Base-by-base conservation (phyloP, 352 stramenopile species). In the Salisapilia sapeloensis region DNA sequence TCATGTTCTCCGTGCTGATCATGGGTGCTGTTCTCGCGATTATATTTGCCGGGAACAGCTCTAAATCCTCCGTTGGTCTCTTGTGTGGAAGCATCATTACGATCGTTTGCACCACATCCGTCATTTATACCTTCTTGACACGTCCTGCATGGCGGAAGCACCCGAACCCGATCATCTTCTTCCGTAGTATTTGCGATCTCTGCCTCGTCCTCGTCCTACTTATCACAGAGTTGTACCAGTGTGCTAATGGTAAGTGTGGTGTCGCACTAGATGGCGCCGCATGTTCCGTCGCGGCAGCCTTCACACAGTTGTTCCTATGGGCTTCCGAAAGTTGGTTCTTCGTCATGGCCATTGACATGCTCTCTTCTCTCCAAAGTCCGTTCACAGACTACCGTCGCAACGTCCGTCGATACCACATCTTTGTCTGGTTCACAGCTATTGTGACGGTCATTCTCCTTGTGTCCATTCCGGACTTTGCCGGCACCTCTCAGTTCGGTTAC, bases 351-450 rank as follows among this genome's bases (percentile, higher is more conserved):
- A 83, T 86, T 38, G 75, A 90, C 42, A 83, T 90, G 69, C 47
- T 82, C 23, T 79, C 60, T 24, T 85, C 69, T 23, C 49, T 90
- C 20, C 66, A 83, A 48, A 90, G 72, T 60, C 75, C 75, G 4
- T 90, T 90, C 42, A 90, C 75, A 6, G 71, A 90, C 53, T 90
- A 84, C 56, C 86, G 84, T 53, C 58, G 39, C 35, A 90, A 90
- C 28, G 60, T 90, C 32, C 69, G 71, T 5, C 65, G 65, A 12
- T 90, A 90, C 33, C 75, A 90, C 44, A 49, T 58, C 5, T 87
- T 86, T 44, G 75, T 90, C 12, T 90, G 75, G 75, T 35, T 54
- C 11, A 11, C 43, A 69, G 74, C 64, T 24, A 50, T 84, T 12
- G 34, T 78, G 24, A 80, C 70, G 28, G 63, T 55, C 13, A 62